Evolutionary conservation across 345 rosid species (phyloP), one percentile per base, ranked within the genome.

Genomic region (Kernera saxatilis): DNA sequence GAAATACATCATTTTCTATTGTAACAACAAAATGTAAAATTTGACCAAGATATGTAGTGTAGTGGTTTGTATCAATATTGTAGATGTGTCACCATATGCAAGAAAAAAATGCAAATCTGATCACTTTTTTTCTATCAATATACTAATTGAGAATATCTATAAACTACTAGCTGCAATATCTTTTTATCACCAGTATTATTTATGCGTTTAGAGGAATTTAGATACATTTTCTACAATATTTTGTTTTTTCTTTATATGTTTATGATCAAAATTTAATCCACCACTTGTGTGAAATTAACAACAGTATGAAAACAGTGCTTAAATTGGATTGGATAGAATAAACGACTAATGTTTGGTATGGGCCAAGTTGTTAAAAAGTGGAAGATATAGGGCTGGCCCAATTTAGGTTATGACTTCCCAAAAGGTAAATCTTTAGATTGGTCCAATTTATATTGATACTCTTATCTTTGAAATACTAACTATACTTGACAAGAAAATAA

Each of bases 321-420:
- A 9, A 41, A 17, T 32, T 73, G 52, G 62, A 74, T 17, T 45
- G 15, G 35, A 51, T 19, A 43, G 35, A 67, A 29, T 55, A 65
- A 21, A 45, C 45, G 57, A 18, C 35, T 8, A 30, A 30, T 39
- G 67, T 58, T 60, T 17, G 18, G 6, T 11, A 60, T 60, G 56
- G 69, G 56, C 43, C 64, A 68, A 67, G 41, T 68, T 68, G 62
- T 58, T 26, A 36, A 21, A 9, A 18, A 46, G 66, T 65, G 51
- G 67, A 37, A 36, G 18, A 26, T 32, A 14, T 23, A 74, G 50
- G 36, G 14, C 17, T 58, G 57, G 19, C 63, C 73, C 33, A 52
- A 41, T 32, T 60, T 68, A 40, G 63, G 67, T 67, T 66, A 57
- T 58, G 77, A 73, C 72, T 73, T 73, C 72, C 72, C 29, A 48